A percentile compares a stretch with the other conserved stretches of the same genome.
These are phyloP conservation scores for Trametes cinnabarina DNA, from an alignment of 768 basidiomycete genomes.

Conservation along the genomic window DNA sequence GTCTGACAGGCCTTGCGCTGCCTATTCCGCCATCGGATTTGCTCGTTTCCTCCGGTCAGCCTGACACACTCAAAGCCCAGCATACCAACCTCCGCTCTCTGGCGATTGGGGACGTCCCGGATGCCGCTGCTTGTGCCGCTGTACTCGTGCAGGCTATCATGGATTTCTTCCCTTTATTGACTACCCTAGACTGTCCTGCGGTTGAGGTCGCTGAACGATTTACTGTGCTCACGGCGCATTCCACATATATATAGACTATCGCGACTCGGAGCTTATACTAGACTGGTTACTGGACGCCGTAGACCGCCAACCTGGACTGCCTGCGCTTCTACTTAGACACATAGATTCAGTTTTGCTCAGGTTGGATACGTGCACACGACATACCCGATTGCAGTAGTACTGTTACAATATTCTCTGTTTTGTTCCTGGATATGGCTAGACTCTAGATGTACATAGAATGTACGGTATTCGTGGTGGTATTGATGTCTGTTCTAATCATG, in stretches of 20 bases:
- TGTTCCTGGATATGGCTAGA: no score
- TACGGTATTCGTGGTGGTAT: neutral
- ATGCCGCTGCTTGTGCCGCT: neutral
- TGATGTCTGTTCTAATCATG: neutral
- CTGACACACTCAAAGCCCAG: neutral
- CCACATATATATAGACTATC: no score
- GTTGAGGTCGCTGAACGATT: slow-evolving; percentile 8
- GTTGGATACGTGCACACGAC: neutral
- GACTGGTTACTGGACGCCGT: no score
- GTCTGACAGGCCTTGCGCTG: slow-evolving; percentile 16
- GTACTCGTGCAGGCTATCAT: neutral
- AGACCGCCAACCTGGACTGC: no score
- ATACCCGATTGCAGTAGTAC: neutral
- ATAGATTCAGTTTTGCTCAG: no score
- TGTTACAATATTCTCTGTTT: no score
- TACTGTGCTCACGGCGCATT: neutral
- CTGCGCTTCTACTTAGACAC: no score
- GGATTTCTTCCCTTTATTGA: slow-evolving; percentile 9
- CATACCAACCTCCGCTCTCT: slow-evolving; percentile 18
- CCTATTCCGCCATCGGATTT: slow-evolving; percentile 25
- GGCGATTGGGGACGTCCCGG: slow-evolving; percentile 24
- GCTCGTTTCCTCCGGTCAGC: neutral
- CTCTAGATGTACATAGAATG: neutral
- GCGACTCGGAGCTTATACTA: no score
- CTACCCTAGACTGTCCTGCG: slow-evolving; percentile 3